Percentiles rank a stretch among this genome's conserved stretches.
Conservation (phyloP, 1,284 basidiomycete genomes). For the Cerioporus squamosus region DNA sequence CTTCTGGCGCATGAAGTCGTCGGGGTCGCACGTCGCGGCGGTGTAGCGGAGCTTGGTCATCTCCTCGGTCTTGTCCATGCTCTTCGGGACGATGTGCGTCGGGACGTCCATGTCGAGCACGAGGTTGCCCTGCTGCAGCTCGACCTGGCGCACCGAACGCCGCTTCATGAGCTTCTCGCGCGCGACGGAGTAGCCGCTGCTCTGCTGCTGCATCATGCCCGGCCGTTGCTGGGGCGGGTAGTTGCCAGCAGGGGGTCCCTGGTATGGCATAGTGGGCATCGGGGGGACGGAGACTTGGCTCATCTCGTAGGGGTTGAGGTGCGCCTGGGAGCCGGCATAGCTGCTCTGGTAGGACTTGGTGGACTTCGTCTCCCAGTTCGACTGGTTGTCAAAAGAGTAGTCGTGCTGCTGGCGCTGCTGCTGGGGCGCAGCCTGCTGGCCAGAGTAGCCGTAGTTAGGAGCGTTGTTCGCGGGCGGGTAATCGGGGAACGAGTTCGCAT, state of each 20-base stretch:
- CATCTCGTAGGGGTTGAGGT: constrained; percentile 70
- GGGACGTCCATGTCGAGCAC: constrained; percentile 85
- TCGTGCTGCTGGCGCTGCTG: constrained; percentile 28
- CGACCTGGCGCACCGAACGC: constrained; percentile 79
- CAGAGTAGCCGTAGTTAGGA: constrained; percentile 41
- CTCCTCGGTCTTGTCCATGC: constrained; percentile 69
- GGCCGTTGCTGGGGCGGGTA: constrained; percentile 63
- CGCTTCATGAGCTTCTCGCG: constrained; percentile 80
- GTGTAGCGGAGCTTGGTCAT: constrained; percentile 90
- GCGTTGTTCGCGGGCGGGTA: constrained; percentile 41
- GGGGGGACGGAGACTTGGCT: constrained; percentile 56
- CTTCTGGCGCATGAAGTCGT: constrained; percentile 78
- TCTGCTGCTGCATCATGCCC: constrained; percentile 50
- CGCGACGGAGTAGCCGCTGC: constrained; percentile 67
- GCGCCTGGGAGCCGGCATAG: constrained; percentile 69
- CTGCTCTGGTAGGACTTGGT: constrained; percentile 71
- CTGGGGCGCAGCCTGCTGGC: constrained; percentile 19
- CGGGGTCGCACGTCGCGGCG: constrained; percentile 93
- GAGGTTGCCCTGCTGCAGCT: constrained; percentile 82
- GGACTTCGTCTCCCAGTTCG: constrained; percentile 66
- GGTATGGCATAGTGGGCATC: constrained; percentile 54
- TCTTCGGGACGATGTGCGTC: constrained; percentile 73
- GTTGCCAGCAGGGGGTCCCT: constrained; percentile 48
- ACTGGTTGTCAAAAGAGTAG: constrained; percentile 42
- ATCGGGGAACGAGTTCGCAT: constrained; percentile 33